These are phyloP conservation scores for Selenicereus undatus DNA, from an alignment of 148 eudicot species.

Conservation along the genomic window DNA sequence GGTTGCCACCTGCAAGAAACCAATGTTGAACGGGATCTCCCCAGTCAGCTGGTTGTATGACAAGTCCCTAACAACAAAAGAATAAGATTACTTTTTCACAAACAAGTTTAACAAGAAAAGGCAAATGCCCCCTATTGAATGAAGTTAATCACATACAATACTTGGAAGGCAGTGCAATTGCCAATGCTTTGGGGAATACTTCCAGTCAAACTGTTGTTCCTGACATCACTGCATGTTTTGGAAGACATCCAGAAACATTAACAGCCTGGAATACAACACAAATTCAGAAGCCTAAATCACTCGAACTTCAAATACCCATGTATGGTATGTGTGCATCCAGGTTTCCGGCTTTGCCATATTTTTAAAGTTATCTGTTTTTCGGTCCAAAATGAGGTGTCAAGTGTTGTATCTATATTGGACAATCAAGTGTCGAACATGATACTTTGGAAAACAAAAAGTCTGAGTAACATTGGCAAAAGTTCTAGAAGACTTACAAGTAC, in stretches of 20 bases:
- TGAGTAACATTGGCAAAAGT: neutral
- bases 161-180: conserved; percentile 94
- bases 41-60: conserved; percentile 89
- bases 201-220: conserved; percentile 93
- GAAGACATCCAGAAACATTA: neutral
- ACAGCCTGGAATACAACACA: neutral
- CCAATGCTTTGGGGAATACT: conserved; percentile 65
- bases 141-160: conserved; percentile 59
- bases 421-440: neutral
- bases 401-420: neutral
- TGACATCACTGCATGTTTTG: conserved; percentile 67
- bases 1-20: conserved; percentile 98
- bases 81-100: conserved; percentile 1
- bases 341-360: neutral
- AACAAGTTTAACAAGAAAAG: neutral
- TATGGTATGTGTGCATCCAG: no score
- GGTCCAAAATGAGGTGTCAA: neutral
- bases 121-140: no score
- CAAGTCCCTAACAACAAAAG: conserved; percentile 58
- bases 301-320: no score
- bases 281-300: neutral
- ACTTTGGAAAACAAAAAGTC: no score
- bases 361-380: neutral
- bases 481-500: conserved; percentile 84
- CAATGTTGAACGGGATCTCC: conserved; percentile 90